Percentiles rank a stretch among this genome's conserved stretches.
Conservation (phyloP, 169 alveolate species). For the Plasmodium inui region DNA sequence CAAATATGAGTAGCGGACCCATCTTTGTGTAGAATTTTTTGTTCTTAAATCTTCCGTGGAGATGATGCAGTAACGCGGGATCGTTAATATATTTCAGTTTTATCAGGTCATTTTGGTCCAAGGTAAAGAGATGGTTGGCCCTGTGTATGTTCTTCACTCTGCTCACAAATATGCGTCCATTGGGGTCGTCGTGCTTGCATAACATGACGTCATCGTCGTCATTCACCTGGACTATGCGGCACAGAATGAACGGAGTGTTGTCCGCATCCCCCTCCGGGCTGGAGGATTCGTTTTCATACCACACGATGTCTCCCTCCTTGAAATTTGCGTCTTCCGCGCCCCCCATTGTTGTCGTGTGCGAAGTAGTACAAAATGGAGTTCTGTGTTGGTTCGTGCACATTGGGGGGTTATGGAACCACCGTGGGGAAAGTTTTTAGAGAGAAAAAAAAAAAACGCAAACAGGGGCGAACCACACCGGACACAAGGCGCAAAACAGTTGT, state of each 20-base stretch:
- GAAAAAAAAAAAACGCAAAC: not conserved
- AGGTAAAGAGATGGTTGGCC: slow-evolving; percentile 33
- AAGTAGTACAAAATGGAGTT: not conserved
- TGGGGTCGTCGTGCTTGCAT: slow-evolving; percentile 15
- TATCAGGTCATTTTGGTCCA: slow-evolving; percentile 54
- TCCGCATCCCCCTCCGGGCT: not conserved
- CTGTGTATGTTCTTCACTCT: slow-evolving; percentile 3
- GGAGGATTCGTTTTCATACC: slow-evolving; percentile 36
- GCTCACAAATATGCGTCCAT: slow-evolving; percentile 16
- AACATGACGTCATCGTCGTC: slow-evolving; percentile 24
- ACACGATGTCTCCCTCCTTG: slow-evolving; percentile 63
- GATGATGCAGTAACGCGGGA: slow-evolving; percentile 24
- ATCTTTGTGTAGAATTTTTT: slow-evolving; percentile 48
- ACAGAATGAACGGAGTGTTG: slow-evolving; percentile 15
- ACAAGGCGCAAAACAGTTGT: not conserved
- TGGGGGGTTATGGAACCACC: not conserved
- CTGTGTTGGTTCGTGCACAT: not conserved
- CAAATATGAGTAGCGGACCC: slow-evolving; percentile 64
- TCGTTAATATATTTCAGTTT: slow-evolving; percentile 48
- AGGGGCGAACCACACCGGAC: not conserved
- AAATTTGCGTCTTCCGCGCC: not conserved
- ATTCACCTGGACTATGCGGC: slow-evolving; percentile 26
- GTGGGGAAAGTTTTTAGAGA: not conserved
- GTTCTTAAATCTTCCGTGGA: slow-evolving; percentile 41
- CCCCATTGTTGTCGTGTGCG: not conserved